Percentiles rank a stretch among this genome's conserved stretches.
These are phyloP conservation scores for Albugo laibachii DNA, from an alignment of 352 stramenopile genomes.

Conservation along the genomic window DNA sequence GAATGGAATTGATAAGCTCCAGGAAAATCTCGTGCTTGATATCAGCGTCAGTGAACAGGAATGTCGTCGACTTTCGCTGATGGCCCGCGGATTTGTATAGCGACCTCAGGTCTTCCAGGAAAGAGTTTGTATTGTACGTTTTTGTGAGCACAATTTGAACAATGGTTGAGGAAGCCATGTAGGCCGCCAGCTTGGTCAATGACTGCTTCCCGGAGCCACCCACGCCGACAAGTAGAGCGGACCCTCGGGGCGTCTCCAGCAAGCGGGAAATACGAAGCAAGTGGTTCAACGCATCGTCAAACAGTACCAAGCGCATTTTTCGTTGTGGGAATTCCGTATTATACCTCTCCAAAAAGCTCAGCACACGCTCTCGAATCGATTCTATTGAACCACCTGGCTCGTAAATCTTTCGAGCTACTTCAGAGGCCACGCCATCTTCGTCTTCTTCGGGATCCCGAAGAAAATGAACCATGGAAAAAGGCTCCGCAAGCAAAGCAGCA, in stretches of 20 bases:
- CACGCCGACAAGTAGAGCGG: constrained; percentile 91
- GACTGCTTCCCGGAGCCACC: constrained; percentile 95
- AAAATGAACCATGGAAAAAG: constrained; percentile 95
- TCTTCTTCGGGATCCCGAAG: constrained; percentile 93
- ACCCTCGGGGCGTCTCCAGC: constrained; percentile 92
- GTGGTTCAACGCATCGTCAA: constrained; percentile 95
- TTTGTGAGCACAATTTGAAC: constrained; percentile 98
- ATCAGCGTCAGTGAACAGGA: constrained; percentile 96
- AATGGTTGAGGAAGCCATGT: constrained; percentile 91
- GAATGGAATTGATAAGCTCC: constrained; percentile 95
- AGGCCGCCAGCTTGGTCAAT: constrained; percentile 88
- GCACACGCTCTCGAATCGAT: constrained; percentile 81
- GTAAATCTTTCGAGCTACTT: constrained; percentile 93
- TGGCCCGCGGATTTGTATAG: constrained; percentile 96
- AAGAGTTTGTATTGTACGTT: constrained; percentile 93
- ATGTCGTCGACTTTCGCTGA: constrained; percentile 91
- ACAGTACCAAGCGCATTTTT: constrained; percentile 95
- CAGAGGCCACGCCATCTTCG: constrained; percentile 86
- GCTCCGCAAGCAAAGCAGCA: constrained; percentile 37
- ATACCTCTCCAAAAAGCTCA: constrained; percentile 93
- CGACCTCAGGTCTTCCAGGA: constrained; percentile 93
- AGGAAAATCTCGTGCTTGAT: constrained; percentile 99
- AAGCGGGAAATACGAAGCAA: constrained; percentile 91
- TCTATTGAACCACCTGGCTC: constrained; percentile 87
- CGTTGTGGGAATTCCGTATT: constrained; percentile 93